Base-by-base conservation (phyloP, 2,329 filamentous ascomycete species). In the Metarhizium guizhouense region DNA sequence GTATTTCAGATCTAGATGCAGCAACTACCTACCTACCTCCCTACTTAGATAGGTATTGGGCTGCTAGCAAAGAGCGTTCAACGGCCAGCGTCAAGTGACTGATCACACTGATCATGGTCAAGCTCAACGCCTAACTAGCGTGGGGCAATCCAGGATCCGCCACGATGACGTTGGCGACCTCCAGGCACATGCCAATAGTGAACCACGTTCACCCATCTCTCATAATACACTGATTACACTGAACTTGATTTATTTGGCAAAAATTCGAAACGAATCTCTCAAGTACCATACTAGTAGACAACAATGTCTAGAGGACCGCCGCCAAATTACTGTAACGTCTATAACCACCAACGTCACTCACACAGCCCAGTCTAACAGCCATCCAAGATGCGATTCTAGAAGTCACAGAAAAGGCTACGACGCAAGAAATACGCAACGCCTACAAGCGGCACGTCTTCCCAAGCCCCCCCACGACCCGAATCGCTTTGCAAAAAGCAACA, bases 361-460 rank as follows among this genome's bases (percentile, higher is more conserved):
- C 10, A 30, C 20, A 38, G 3, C 14, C n/a, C 45, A 8, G 11
- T 16, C 38, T 34, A 11, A 40, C 14, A n/a, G 20, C 11, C 32
- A 40, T 25, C 47, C 43, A 60, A 92, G 88, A 93, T 74, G 83
- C 81, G 52, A 81, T 88, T 60, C 84, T 96, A 52, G 87, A 87
- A 60, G 72, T 96, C 58, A 69, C 85, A 53, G 81, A 89, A 40
- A 86, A 80, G 62, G 91, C 93, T 38, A 87, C 84, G 0, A 83
- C 85, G 57, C 84, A 91, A 65, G 88, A 97, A 69, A 86, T 99
- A 67, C 88, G 93, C 64, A 88, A 90, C 78, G 94, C 92, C 52
- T 99, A 97, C 78, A 99, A 99, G 71, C 87, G 87, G 87, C 89
- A 66, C 53, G 68, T 10, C 34, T 25, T 18, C 14, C 47, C 7